Conservation (phyloP, 164 flowering plant species). For the Nelumbo lutea region DNA sequence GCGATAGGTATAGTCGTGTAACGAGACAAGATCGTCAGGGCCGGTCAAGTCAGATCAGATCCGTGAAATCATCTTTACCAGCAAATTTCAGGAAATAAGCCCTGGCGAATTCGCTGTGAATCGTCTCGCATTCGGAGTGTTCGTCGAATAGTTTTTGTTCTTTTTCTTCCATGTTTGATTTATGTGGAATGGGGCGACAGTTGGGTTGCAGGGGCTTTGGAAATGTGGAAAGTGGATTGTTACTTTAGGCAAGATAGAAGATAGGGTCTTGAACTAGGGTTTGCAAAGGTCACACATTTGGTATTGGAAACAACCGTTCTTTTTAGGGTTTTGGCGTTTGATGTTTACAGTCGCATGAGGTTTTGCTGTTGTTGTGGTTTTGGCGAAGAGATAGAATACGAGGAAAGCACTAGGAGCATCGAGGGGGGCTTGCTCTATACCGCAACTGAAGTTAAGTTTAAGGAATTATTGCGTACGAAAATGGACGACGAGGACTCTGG, state of each 20-base stretch:
- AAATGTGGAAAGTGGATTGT: not conserved
- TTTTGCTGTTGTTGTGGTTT: constrained; percentile 50
- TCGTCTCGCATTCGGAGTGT: not conserved
- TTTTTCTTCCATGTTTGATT: not conserved
- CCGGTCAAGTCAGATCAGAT: not conserved
- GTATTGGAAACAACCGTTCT: not conserved
- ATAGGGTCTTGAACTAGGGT: not conserved
- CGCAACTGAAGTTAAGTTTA: constrained; percentile 17
- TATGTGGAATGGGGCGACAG: not conserved
- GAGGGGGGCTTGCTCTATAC: constrained; percentile 14
- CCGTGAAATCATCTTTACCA: not conserved
- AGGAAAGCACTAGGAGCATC: constrained; percentile 5
- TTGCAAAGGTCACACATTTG: constrained; percentile 5
- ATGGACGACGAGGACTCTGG: constrained; percentile 23
- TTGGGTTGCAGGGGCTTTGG: not conserved
- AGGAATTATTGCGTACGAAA: not conserved
- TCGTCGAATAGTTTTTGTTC: not conserved
- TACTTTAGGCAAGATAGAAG: not conserved
- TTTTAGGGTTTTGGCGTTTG: constrained; percentile 8
- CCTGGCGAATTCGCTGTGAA: not conserved
- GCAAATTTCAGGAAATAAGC: not conserved
- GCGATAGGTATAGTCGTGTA: no score
- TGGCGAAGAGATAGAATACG: constrained; percentile 22
- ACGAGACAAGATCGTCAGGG: no score
- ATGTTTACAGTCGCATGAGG: constrained; percentile 38